Percentiles rank a stretch among this genome's conserved stretches.
These are phyloP conservation scores for Castanea crenata DNA, from an alignment of 306 rosid species.

Conservation along the genomic window DNA sequence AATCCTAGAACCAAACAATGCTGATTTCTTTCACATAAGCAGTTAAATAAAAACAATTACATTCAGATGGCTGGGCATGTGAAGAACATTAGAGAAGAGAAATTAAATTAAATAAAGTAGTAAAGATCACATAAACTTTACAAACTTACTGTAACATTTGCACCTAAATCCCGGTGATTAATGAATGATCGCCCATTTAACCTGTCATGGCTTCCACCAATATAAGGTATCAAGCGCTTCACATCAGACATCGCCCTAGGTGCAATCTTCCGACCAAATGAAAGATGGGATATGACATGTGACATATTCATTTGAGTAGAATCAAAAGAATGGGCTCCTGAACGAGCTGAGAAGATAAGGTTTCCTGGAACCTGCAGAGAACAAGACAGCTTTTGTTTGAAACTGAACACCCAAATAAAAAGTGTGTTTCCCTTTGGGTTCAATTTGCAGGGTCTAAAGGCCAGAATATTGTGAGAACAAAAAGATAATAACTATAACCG, in stretches of 20 bases:
- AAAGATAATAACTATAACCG: background rate
- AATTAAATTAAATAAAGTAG: background rate
- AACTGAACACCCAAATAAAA: slow-evolving; percentile 6
- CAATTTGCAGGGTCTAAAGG: background rate
- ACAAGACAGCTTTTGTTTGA: slow-evolving; percentile 8
- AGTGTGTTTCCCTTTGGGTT: background rate
- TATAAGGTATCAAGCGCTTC: slow-evolving; percentile 70
- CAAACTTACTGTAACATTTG: slow-evolving; percentile 89
- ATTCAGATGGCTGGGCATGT: slow-evolving; percentile 2
- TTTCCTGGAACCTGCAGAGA: slow-evolving; percentile 88
- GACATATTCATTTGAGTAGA: slow-evolving; percentile 96
- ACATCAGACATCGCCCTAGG: slow-evolving; percentile 67
- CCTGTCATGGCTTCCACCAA: slow-evolving; percentile 85
- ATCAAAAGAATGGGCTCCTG: slow-evolving; percentile 93
- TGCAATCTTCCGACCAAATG: slow-evolving; percentile 69
- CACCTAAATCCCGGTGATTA: slow-evolving; percentile 62
- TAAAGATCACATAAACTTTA: slow-evolving; percentile 6
- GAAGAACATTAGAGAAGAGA: slow-evolving; percentile 20
- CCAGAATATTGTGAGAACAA: slow-evolving; percentile 6
- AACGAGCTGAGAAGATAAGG: slow-evolving; percentile 77
- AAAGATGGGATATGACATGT: slow-evolving; percentile 71
- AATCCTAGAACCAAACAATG: background rate
- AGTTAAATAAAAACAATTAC: slow-evolving; percentile 12
- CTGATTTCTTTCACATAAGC: slow-evolving; percentile 1
- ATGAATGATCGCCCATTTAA: slow-evolving; percentile 76